Conservation (phyloP, 2,329 filamentous ascomycete species). For the Paraphaeosphaeria minitans region DNA sequence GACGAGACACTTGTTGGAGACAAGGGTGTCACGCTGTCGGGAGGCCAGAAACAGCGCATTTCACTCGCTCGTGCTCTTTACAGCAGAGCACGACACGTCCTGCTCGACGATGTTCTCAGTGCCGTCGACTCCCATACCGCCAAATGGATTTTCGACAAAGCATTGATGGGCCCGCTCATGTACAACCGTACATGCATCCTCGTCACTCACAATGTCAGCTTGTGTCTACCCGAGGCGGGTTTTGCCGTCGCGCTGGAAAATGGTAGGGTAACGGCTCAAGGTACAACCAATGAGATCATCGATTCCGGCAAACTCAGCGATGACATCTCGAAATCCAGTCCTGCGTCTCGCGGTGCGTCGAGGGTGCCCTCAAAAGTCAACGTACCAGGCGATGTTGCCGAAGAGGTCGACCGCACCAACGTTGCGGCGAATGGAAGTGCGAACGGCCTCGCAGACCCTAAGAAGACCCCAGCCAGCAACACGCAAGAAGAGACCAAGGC, state of each 20-base stretch:
- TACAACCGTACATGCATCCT: constrained; percentile 85
- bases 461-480: constrained; percentile 59
- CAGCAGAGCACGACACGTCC: constrained; percentile 85
- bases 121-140: constrained; percentile 97
- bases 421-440: constrained; percentile 53
- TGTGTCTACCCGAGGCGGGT: constrained; percentile 80
- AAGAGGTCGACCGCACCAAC: constrained; percentile 52
- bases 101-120: constrained; percentile 93
- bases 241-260: constrained; percentile 88
- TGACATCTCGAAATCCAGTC: constrained; percentile 76
- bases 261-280: constrained; percentile 76
- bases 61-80: constrained; percentile 97
- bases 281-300: constrained; percentile 77
- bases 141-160: constrained; percentile 97
- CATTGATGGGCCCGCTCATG: constrained; percentile 90
- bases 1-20: constrained; percentile 95
- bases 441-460: constrained; percentile 48
- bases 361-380: constrained; percentile 77
- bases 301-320: constrained; percentile 88
- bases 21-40: constrained; percentile 95
- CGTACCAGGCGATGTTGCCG: constrained; percentile 63
- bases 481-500: constrained; percentile 72
- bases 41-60: constrained; percentile 96
- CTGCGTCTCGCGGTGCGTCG: constrained; percentile 72
- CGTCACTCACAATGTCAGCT: constrained; percentile 92